phyloP scores from a whole-genome alignment of 2,329 filamentous ascomycete species.

The Phialemoniopsis sp. region DNA sequence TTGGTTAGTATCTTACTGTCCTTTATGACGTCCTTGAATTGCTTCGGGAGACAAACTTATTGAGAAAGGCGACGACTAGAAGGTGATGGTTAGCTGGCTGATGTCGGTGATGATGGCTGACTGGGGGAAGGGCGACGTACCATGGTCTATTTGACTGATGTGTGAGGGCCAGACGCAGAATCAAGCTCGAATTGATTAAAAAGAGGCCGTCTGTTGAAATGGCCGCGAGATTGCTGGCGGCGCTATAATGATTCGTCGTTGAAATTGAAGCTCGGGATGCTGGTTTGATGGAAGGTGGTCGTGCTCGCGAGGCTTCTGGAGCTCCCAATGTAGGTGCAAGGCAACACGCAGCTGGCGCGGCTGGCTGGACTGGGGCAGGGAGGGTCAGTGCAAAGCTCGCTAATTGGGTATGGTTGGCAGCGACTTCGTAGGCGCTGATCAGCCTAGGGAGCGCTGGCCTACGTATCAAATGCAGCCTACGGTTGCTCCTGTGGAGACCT shows the following conservation, averaged over 20 bases:
- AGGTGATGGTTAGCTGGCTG: slow-evolving; percentile 22
- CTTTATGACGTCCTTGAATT: not conserved
- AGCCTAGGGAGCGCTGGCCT: no score
- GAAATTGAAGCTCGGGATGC: not conserved
- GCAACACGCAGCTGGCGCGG: slow-evolving; percentile 28
- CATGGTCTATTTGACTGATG: slow-evolving; percentile 12
- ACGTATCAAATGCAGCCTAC: no score
- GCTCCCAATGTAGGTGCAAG: slow-evolving; percentile 17
- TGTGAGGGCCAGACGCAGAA: no score
- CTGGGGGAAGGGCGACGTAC: slow-evolving; percentile 19
- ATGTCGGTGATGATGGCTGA: not conserved
- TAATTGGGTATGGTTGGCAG: not conserved
- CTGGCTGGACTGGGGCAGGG: slow-evolving; percentile 6
- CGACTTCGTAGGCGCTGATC: no score
- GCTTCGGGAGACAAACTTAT: slow-evolving; percentile 65
- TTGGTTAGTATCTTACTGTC: slow-evolving; percentile 3
- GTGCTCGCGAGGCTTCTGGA: slow-evolving; percentile 9
- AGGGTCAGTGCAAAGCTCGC: no score
- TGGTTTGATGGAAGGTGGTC: no score
- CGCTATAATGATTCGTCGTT: no score
- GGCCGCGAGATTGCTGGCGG: not conserved
- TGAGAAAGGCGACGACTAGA: slow-evolving; percentile 83
- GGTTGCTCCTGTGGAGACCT: no score
- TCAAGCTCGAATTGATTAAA: no score
- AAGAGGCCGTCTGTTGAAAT: not conserved